Evolutionary conservation across 2,329 filamentous ascomycete species (phyloP).

Genomic region (Ilyonectria robusta): DNA sequence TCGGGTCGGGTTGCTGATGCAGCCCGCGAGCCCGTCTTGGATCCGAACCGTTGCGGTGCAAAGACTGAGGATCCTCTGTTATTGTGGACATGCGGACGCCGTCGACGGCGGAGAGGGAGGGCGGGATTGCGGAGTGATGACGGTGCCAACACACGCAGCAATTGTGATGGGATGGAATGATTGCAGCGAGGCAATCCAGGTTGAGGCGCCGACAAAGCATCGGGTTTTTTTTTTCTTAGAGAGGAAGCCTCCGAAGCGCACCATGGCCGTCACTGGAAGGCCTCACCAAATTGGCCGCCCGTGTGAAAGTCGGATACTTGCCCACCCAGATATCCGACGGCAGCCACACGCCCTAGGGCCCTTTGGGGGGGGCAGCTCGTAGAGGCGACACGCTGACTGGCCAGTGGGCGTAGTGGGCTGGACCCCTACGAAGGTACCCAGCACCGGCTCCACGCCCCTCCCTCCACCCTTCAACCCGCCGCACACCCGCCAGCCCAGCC

Average conservation of each 20-base stretch:
- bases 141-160: conserved; percentile 4
- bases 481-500: conserved; percentile 16
- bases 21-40: conserved; percentile 25
- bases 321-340: conserved; percentile 10
- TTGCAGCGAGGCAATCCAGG: not conserved
- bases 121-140: conserved; percentile 17
- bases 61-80: conserved; percentile 1
- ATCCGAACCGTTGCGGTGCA: not conserved
- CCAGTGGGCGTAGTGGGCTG: conserved; percentile 12
- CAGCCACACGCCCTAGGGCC: conserved; percentile 10
- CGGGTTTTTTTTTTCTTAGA: not conserved
- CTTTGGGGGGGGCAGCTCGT: conserved; percentile 5
- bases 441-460: conserved; percentile 4
- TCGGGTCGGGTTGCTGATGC: conserved; percentile 42
- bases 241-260: not conserved
- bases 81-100: conserved; percentile 1
- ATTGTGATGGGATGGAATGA: not conserved
- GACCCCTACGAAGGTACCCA: conserved; percentile 11
- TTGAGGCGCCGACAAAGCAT: not conserved
- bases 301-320: not conserved
- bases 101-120: conserved; percentile 9
- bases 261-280: not conserved
- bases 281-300: not conserved
- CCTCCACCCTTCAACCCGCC: not conserved
- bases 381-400: conserved; percentile 5